Evolutionary conservation across 2,329 filamentous ascomycete species (phyloP).

Genomic region (Ceratocystis albifundus): DNA sequence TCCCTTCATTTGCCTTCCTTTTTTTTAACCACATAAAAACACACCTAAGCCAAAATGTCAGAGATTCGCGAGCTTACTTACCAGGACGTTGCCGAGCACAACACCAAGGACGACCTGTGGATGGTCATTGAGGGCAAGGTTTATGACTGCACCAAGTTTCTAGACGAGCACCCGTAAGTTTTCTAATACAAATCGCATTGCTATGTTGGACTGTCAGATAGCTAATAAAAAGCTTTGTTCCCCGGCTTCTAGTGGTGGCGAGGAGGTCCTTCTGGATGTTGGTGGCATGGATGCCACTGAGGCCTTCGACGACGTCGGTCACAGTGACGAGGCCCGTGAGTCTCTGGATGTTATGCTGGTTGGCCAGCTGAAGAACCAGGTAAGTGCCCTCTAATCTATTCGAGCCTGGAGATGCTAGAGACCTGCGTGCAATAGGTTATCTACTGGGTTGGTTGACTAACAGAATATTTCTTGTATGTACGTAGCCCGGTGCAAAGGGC

Average conservation of each 20-base stretch:
- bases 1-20: slow-evolving; percentile 12
- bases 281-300: slow-evolving; percentile 93
- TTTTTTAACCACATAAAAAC: slow-evolving; percentile 15
- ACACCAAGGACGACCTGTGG: slow-evolving; percentile 87
- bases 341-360: slow-evolving; percentile 68
- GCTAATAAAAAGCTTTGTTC: not conserved
- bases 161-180: slow-evolving; percentile 89
- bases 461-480: not conserved
- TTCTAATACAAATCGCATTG: not conserved
- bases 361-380: slow-evolving; percentile 68
- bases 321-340: slow-evolving; percentile 96
- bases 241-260: slow-evolving; percentile 61
- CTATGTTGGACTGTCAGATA: not conserved
- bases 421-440: no score
- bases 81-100: slow-evolving; percentile 73
- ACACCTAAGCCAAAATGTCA: slow-evolving; percentile 28
- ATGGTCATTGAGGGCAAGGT: slow-evolving; percentile 93
- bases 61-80: slow-evolving; percentile 50
- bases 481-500: slow-evolving; percentile 63
- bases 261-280: slow-evolving; percentile 94
- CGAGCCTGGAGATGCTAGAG: no score
- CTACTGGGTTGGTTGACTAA: not conserved
- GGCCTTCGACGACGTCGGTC: slow-evolving; percentile 97
- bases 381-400: slow-evolving; percentile 35
- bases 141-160: slow-evolving; percentile 78